Percentiles rank a stretch among this genome's conserved stretches.
Conservation (phyloP, 441 rosid genomes). For the Erysimum cheiri region DNA sequence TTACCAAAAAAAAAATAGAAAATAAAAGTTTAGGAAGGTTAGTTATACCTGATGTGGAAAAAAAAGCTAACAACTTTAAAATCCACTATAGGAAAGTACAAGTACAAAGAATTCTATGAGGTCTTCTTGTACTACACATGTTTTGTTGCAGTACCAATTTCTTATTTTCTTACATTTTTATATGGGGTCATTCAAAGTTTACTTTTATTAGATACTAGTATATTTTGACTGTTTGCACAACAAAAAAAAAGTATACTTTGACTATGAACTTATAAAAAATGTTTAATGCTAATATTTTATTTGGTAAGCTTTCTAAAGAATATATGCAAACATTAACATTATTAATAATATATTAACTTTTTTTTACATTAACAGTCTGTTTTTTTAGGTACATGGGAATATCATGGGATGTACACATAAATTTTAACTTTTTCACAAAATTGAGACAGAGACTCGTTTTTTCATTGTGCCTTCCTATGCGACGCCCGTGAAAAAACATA, state of each 20-base stretch:
- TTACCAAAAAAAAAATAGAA: too few relatives aligned
- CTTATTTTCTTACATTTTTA: neutral
- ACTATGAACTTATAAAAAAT: too few relatives aligned
- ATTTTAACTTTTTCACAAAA: too few relatives aligned
- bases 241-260: too few relatives aligned
- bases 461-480: neutral
- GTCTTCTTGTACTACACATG: constrained; percentile 39
- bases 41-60: constrained; percentile 39
- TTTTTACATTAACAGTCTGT: too few relatives aligned
- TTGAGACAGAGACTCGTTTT: neutral
- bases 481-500: neutral
- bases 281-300: neutral
- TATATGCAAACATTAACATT: neutral
- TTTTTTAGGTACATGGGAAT: too few relatives aligned
- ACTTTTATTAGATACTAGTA: constrained; percentile 10
- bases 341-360: too few relatives aligned
- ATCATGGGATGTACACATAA: too few relatives aligned
- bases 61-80: constrained; percentile 24
- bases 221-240: too few relatives aligned
- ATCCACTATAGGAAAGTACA: constrained; percentile 30
- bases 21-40: constrained; percentile 39
- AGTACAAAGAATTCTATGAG: constrained; percentile 5
- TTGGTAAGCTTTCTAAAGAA: neutral
- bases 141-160: constrained; percentile 38
- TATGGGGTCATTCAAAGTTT: constrained; percentile 12